A percentile compares a stretch with the other conserved stretches of the same genome.
Conservation (phyloP, 2,329 filamentous ascomycete species). For the Sporothrix variecibatus region DNA sequence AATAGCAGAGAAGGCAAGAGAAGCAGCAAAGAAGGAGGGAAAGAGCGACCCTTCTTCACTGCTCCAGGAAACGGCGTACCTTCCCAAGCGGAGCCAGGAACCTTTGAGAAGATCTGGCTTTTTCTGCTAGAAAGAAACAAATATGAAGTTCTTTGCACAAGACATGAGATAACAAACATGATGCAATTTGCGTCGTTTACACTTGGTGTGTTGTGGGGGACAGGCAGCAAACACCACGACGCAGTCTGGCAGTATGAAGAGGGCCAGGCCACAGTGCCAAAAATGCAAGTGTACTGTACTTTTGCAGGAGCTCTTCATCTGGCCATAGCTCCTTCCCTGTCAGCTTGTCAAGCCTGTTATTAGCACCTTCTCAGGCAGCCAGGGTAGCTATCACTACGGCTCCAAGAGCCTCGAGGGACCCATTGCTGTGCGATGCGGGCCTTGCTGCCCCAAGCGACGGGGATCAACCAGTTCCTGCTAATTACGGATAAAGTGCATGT, state of each 20-base stretch:
- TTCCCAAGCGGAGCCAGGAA: not conserved
- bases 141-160: not conserved
- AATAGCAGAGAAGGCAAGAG: not conserved
- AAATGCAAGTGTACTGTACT: not conserved
- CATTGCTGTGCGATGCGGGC: not conserved
- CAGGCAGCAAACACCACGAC: not conserved
- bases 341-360: not conserved
- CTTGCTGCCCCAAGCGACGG: not conserved
- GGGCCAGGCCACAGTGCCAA: not conserved
- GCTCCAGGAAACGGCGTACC: not conserved
- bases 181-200: not conserved
- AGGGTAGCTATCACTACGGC: not conserved
- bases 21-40: not conserved
- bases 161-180: not conserved
- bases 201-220: not conserved
- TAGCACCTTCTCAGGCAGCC: not conserved
- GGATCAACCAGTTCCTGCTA: conserved; percentile 2
- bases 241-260: not conserved
- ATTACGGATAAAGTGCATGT: conserved; percentile 11
- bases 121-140: not conserved
- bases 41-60: conserved; percentile 11
- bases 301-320: not conserved
- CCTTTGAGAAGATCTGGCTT: not conserved
- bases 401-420: not conserved
- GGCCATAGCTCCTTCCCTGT: conserved; percentile 18